Evolutionary conservation across 441 rosid species (phyloP).

Genomic region (Eruca vesicaria): DNA sequence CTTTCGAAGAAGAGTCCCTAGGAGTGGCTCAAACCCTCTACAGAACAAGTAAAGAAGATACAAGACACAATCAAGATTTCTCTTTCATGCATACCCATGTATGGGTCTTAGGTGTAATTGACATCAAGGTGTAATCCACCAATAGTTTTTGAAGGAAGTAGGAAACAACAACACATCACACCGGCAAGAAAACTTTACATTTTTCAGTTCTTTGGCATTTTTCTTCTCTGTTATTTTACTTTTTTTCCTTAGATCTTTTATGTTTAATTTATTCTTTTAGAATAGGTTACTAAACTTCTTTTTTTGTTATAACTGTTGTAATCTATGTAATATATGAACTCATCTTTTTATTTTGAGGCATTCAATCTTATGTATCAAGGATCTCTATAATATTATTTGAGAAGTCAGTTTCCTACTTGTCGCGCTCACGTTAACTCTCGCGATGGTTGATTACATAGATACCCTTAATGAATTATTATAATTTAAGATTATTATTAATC

Average conservation of each 20-base stretch:
- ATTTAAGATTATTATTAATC: no score
- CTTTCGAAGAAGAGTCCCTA: slow-evolving; percentile 59
- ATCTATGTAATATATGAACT: slow-evolving; percentile 28
- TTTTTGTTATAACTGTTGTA: no score
- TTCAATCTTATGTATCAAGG: slow-evolving; percentile 10
- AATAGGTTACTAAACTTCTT: slow-evolving; percentile 22
- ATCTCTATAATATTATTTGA: no score
- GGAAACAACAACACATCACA: slow-evolving; percentile 29
- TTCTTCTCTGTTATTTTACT: not conserved
- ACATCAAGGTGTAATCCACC: slow-evolving; percentile 35
- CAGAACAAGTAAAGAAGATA: slow-evolving; percentile 65
- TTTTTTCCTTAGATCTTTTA: slow-evolving; percentile 11
- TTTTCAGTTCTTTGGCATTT: not conserved
- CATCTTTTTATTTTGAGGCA: slow-evolving; percentile 23
- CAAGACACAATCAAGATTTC: not conserved
- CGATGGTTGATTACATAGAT: no score
- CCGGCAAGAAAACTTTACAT: slow-evolving; percentile 14
- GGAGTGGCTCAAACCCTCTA: slow-evolving; percentile 61
- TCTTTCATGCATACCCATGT: slow-evolving; percentile 20
- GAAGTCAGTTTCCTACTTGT: no score
- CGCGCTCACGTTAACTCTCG: no score
- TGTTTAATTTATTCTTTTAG: not conserved
- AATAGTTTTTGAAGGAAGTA: slow-evolving; percentile 23
- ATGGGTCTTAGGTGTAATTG: slow-evolving; percentile 25
- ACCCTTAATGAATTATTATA: no score